Evolutionary conservation across 1,139 yeast species (phyloP).

Genomic region (Yamadazyma diospyri): DNA sequence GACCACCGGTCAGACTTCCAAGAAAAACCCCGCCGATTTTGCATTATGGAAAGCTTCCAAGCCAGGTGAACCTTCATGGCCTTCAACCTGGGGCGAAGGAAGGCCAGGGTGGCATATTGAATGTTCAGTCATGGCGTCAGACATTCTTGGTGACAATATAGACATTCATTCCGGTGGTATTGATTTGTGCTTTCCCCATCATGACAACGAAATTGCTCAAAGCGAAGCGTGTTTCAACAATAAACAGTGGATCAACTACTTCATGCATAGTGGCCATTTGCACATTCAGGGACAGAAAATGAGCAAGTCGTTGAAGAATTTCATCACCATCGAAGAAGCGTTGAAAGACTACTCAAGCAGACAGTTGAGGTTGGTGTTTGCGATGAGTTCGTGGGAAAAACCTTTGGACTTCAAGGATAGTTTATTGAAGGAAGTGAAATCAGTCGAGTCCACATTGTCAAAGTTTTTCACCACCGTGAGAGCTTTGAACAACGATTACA

Average conservation of each 20-base stretch:
- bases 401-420: conserved; percentile 89
- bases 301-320: conserved; percentile 93
- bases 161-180: conserved; percentile 98
- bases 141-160: conserved; percentile 74
- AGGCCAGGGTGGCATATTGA: conserved; percentile 99
- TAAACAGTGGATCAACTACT: conserved; percentile 94
- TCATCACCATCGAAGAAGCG: conserved; percentile 92
- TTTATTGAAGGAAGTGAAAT: conserved; percentile 69
- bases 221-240: conserved; percentile 89
- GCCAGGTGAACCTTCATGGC: conserved; percentile 97
- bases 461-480: conserved; percentile 83
- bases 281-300: conserved; percentile 98
- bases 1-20: conserved; percentile 48
- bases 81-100: conserved; percentile 94
- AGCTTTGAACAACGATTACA: conserved; percentile 66
- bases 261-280: conserved; percentile 93
- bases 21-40: conserved; percentile 78
- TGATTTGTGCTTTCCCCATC: conserved; percentile 98
- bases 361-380: conserved; percentile 87
- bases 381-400: conserved; percentile 87
- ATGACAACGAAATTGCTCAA: conserved; percentile 96
- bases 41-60: conserved; percentile 97
- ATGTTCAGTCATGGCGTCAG: conserved; percentile 98
- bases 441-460: conserved; percentile 68
- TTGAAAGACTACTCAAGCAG: conserved; percentile 65